Percentiles rank a stretch among this genome's conserved stretches.
Evolutionary conservation across 805 yeast species (phyloP).

Genomic region (Ogataea salicorniae): DNA sequence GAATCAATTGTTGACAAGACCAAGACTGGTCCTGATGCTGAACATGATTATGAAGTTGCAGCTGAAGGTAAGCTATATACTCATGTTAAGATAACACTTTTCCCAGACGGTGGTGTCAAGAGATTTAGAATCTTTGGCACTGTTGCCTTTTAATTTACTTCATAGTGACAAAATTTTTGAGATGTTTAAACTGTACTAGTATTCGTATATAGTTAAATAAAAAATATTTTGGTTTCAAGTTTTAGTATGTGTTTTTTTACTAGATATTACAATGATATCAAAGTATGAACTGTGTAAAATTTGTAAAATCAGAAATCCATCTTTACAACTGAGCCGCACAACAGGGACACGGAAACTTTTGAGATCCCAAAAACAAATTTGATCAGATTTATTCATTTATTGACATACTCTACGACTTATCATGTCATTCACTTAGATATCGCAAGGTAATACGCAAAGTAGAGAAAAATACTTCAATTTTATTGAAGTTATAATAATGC

Average conservation of each 20-base stretch:
- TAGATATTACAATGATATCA: too few species aligned
- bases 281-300: too few species aligned
- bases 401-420: too few species aligned
- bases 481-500: slow-evolving; percentile 10
- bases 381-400: too few species aligned
- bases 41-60: slow-evolving; percentile 51
- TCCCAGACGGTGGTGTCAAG: slow-evolving; percentile 97
- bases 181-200: not conserved
- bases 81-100: slow-evolving; percentile 75
- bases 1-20: slow-evolving; percentile 54
- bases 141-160: slow-evolving; percentile 7
- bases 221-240: too few species aligned
- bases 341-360: too few species aligned
- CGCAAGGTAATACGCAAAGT: not conserved
- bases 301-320: too few species aligned
- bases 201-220: too few species aligned
- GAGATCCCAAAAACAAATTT: too few species aligned
- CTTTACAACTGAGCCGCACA: too few species aligned
- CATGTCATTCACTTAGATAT: too few species aligned
- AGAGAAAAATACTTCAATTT: not conserved
- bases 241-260: too few species aligned
- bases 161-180: not conserved
- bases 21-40: slow-evolving; percentile 80
- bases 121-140: slow-evolving; percentile 80
- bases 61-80: slow-evolving; percentile 35